Evolutionary conservation across 768 basidiomycete species (phyloP).

Genomic region (Psilocybe sp.): DNA sequence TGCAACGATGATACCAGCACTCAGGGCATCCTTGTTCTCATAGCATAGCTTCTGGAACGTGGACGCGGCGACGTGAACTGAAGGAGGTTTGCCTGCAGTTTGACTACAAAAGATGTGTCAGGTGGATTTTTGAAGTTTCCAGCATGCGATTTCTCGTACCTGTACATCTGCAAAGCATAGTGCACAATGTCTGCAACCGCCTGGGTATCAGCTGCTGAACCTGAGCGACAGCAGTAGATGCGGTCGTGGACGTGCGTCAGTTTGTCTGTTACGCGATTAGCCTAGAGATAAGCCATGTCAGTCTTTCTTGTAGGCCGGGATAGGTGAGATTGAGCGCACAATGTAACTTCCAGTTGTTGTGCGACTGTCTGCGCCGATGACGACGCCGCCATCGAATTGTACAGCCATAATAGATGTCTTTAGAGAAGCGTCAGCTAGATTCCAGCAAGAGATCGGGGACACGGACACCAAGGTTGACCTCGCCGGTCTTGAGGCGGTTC

Average conservation of each 20-base stretch:
- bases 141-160: conserved; percentile 33
- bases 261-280: conserved; percentile 98
- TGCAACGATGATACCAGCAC: conserved; percentile 95
- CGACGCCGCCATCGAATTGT: conserved; percentile 91
- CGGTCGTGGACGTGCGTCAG: conserved; percentile 95
- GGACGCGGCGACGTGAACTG: conserved; percentile 80
- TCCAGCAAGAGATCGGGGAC: background rate
- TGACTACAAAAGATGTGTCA: conserved; percentile 35
- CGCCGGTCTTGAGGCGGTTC: conserved; percentile 85
- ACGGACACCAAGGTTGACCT: conserved; percentile 95
- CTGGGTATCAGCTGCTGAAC: conserved; percentile 97
- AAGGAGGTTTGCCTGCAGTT: conserved; percentile 59
- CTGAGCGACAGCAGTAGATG: conserved; percentile 98
- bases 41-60: conserved; percentile 89
- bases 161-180: conserved; percentile 72
- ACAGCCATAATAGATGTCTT: conserved; percentile 99
- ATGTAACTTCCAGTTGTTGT: conserved; percentile 98
- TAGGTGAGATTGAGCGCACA: conserved; percentile 41
- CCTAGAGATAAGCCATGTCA: conserved; percentile 40
- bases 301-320: conserved; percentile 1
- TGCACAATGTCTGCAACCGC: conserved; percentile 92
- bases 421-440: conserved; percentile 1
- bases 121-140: background rate
- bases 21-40: conserved; percentile 84
- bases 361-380: conserved; percentile 95